These are phyloP conservation scores for Thalassiosira livingstoniorum DNA, from an alignment of 352 stramenopile genomes.

Conservation along the genomic window DNA sequence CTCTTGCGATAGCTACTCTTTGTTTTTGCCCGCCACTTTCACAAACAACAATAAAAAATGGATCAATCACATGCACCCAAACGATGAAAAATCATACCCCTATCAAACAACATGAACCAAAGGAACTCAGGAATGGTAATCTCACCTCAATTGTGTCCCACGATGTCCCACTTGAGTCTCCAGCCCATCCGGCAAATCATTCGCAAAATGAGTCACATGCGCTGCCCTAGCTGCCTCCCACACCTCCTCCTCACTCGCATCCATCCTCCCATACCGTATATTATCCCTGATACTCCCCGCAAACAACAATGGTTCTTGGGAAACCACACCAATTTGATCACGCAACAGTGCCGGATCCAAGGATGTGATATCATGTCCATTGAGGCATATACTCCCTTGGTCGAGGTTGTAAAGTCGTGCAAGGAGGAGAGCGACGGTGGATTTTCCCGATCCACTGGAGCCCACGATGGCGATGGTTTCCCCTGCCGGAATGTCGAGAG, in stretches of 20 bases:
- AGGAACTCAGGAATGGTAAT: conserved; percentile 68
- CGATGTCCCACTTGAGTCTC: conserved; percentile 75
- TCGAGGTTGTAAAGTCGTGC: conserved; percentile 68
- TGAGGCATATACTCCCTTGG: conserved; percentile 81
- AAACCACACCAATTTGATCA: conserved; percentile 80
- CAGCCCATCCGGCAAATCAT: conserved; percentile 65
- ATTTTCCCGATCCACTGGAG: conserved; percentile 82
- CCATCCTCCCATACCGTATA: conserved; percentile 67
- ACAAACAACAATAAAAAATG: no score
- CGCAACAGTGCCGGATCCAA: conserved; percentile 75
- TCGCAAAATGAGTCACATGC: conserved; percentile 74
- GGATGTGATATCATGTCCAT: conserved; percentile 86
- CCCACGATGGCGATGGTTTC: conserved; percentile 81
- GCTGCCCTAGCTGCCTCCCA: conserved; percentile 58
- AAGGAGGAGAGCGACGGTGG: conserved; percentile 83
- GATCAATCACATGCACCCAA: no score
- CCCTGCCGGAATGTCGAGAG: conserved; percentile 69
- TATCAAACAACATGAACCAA: conserved; percentile 73
- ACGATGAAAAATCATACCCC: no score
- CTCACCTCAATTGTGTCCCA: conserved; percentile 89
- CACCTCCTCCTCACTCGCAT: conserved; percentile 69
- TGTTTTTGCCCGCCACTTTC: conserved; percentile 92
- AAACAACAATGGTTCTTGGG: conserved; percentile 89
- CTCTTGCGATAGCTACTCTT: conserved; percentile 89
- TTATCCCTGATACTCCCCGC: conserved; percentile 80